These are phyloP conservation scores for Lactarius pseudohatsudake DNA, from an alignment of 768 basidiomycete genomes.

Conservation along the genomic window DNA sequence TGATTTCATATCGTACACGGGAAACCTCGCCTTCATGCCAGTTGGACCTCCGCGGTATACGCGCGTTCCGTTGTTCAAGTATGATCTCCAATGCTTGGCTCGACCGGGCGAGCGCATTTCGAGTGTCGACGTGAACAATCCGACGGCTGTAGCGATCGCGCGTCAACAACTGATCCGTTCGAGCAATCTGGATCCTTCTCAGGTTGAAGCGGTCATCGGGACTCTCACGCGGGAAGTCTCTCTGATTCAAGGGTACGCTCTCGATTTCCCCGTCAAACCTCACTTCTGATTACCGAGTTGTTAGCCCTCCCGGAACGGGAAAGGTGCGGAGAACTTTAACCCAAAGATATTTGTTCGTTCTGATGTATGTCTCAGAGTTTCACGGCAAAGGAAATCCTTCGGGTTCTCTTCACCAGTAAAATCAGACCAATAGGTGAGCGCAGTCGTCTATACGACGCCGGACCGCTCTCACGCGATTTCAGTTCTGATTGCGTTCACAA, in stretches of 20 bases:
- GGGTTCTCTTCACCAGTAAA: slow-evolving; percentile 56
- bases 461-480: not conserved
- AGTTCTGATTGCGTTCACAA: slow-evolving; percentile 65
- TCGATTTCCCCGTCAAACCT: not conserved
- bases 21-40: not conserved
- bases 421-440: slow-evolving; percentile 49
- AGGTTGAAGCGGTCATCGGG: slow-evolving; percentile 67
- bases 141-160: slow-evolving; percentile 46
- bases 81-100: slow-evolving; percentile 51
- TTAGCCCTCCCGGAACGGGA: slow-evolving; percentile 75
- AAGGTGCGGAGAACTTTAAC: slow-evolving; percentile 47
- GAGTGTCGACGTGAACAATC: slow-evolving; percentile 44
- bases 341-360: not conserved
- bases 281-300: not conserved
- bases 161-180: slow-evolving; percentile 44
- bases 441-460: not conserved
- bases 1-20: slow-evolving; percentile 7
- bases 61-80: slow-evolving; percentile 51
- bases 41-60: slow-evolving; percentile 18
- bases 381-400: slow-evolving; percentile 67
- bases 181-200: slow-evolving; percentile 67
- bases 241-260: slow-evolving; percentile 67
- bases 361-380: slow-evolving; percentile 46
- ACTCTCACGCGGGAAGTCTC: slow-evolving; percentile 58
- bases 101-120: slow-evolving; percentile 37